phyloP scores from a whole-genome alignment of 441 rosid species.

The Arabidopsis hybrid region DNA sequence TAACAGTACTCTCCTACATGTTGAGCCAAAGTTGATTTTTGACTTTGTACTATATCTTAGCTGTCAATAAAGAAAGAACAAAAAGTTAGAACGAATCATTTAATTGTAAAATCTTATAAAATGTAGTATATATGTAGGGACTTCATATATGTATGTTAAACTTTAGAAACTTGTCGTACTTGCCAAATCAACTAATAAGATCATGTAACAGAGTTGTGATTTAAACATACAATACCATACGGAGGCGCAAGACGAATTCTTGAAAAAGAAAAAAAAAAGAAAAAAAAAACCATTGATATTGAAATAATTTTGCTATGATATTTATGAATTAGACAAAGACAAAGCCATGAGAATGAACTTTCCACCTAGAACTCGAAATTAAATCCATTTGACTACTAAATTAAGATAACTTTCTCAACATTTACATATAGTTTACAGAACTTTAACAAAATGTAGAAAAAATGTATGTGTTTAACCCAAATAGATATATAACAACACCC shows the following conservation, averaged over 20 bases:
- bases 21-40: background rate
- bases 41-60: background rate
- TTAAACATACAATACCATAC: background rate
- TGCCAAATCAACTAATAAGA: background rate
- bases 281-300: background rate
- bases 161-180: background rate
- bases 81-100: background rate
- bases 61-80: background rate
- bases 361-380: background rate
- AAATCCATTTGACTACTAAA: background rate
- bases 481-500: background rate
- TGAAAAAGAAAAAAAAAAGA: background rate
- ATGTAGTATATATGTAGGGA: too few relatives aligned
- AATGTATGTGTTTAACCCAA: background rate
- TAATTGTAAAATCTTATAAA: background rate
- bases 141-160: background rate
- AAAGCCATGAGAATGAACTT: background rate
- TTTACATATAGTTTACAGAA: background rate
- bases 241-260: background rate
- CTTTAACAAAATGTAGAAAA: background rate
- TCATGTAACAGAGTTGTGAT: background rate
- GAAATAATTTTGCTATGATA: background rate
- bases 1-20: background rate
- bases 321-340: background rate
- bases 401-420: background rate